Base-by-base conservation (phyloP, 495 filamentous ascomycete species). In the Venustampulla echinocandica region DNA sequence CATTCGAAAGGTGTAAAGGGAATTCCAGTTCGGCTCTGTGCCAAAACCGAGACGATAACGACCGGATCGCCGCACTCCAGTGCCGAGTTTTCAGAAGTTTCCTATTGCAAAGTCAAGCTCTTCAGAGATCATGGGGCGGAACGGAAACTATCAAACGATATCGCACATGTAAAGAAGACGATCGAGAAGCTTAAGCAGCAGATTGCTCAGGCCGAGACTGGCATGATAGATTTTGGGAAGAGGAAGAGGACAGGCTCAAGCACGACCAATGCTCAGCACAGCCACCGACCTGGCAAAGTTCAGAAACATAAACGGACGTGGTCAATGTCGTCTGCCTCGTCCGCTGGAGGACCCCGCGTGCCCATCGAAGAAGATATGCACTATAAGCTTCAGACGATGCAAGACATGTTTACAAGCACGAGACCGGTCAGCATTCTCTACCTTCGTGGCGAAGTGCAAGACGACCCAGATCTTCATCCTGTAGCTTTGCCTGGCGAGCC, bases 1-100 rank as follows among this genome's bases (percentile, higher is more conserved):
- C 89, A 95, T 56, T 96, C 92, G 5, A 97, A 98, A 54, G 92
- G 92, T 22, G 90, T 98, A 22, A 97, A 96, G 61, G 92, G 92
- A 14, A 93, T 95, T 45, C 87, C 90, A 0, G 89, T 98, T 10
- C 67, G 92, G 33, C 72, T 98, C 3, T 97, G 90, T 60, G 79
- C 89, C 3, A 95, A 96, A 63, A 96, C 90, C 0, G 82, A 89
- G 39, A 52, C 84, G 0, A 47, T 68, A 4, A 62, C 74, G 18
- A 64, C 73, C 2, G 61, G 64, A 23, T 69, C 70, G 3, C 42
- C 63, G n/a, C 67, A 66, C 22, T 61, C 73, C 2, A 57, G 65
- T 0, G 55, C 66, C 5, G 60, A 64, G 13, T 46, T 60, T 6
- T 57, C 77, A 1, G 90, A 98, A 63, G 77, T 95, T 4, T 85